These are phyloP conservation scores for Kurtzmaniella fragi DNA, from an alignment of 805 yeast species.

Conservation along the genomic window DNA sequence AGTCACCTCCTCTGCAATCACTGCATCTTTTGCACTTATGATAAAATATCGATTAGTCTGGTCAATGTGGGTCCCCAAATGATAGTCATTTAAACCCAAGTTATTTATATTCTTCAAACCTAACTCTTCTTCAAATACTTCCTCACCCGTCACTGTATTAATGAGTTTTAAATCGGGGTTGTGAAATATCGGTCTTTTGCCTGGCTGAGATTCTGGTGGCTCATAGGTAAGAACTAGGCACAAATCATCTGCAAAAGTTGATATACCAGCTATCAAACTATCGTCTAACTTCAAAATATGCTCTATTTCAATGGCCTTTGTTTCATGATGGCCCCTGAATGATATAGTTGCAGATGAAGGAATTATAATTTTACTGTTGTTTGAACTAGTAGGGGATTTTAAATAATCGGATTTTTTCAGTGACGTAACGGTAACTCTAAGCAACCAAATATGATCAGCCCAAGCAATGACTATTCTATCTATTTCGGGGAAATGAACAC, in stretches of 20 bases:
- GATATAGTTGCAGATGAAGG: conserved; percentile 53
- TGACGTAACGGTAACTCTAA: conserved; percentile 36
- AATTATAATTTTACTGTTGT: conserved; percentile 30
- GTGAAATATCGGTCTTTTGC: conserved; percentile 18
- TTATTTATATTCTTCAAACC: conserved; percentile 52
- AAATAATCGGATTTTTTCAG: neutral
- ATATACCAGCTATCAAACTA: conserved; percentile 67
- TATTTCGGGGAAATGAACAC: conserved; percentile 58
- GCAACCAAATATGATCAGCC: conserved; percentile 73
- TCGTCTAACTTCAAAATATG: conserved; percentile 45
- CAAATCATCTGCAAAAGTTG: conserved; percentile 68
- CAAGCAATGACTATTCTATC: conserved; percentile 75
- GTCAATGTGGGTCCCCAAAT: conserved; percentile 51
- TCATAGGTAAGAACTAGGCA: conserved; percentile 55
- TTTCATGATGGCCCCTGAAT: conserved; percentile 42
- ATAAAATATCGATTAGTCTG: conserved; percentile 49
- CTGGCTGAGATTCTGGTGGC: conserved; percentile 26
- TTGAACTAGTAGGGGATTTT: conserved; percentile 12
- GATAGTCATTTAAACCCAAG: conserved; percentile 78
- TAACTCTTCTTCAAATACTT: conserved; percentile 74
- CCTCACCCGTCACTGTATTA: conserved; percentile 62
- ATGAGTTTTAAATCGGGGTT: conserved; percentile 76
- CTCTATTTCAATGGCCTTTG: conserved; percentile 38
- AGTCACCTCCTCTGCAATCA: conserved; percentile 67
- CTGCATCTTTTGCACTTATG: conserved; percentile 77